Base-by-base conservation (phyloP, 2,329 filamentous ascomycete species). In the Colletotrichum tropicale region DNA sequence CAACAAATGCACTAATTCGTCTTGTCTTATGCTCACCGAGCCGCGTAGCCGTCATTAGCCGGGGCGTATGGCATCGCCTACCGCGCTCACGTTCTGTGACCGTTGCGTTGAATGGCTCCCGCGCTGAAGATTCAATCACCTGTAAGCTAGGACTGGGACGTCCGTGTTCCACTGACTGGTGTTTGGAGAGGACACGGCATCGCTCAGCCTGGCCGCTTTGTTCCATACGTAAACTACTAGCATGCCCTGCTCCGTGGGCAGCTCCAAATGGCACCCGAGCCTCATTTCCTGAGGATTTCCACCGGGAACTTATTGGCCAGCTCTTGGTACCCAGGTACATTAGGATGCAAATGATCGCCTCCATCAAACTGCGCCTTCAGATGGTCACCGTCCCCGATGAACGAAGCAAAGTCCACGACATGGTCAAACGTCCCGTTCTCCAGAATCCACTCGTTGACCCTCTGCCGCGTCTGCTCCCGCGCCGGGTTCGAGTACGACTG, bases 281-380 rank as follows among this genome's bases (percentile, higher is more conserved):
- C 28, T 72, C 52, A 77, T 30, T 28, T n/a, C 48, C 26, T 76
- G 56, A 94, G 91, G 5, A 93, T 80, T 8, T 86, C 84, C 60
- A 93, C 77, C 0, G 91, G 91, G 77, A 94, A 93, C 67, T 82
- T 81, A 73, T 91, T 86, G 2, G 92, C 92, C 79, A 94, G 84
- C 2, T 87, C 86, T 80, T 91, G 87, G 81, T 93, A 94, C 0
- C 91, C 92, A 4, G 81, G 84, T 1, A 88, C 87, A 80, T 89
- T 93, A 0, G 91, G 90, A 85, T 94, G 93, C 80, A 94, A 81
- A 80, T 92, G 92, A 82, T 94, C 93, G 0, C 93, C 93, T 1
- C 88, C 88, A 78, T 94, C 88, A 78, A 88, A 93, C 74, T 86
- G 80, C 15, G 81, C 80, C 26, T 85, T 86, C 80, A 94, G 79